Base-by-base conservation (phyloP, 305 asterid species). In the Fraxinus albicans region DNA sequence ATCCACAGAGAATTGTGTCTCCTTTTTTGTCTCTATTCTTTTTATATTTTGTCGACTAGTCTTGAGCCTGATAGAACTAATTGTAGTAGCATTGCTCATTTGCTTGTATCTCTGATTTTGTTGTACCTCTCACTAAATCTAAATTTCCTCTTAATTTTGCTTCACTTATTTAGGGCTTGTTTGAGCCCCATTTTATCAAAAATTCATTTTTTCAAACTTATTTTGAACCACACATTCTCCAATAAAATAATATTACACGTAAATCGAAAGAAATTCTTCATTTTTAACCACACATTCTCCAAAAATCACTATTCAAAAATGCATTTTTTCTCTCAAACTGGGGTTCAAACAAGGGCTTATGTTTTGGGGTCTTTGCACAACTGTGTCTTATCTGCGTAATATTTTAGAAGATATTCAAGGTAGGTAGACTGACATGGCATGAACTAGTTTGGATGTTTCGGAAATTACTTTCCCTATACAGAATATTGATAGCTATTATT, bases 41-140 rank as follows among this genome's bases (percentile, higher is more conserved):
- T 8, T 63, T 12, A 29, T 67, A 67, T 29, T 10, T 67, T 67
- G 21, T 27, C 19, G 50, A 76, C 8, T 79, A 63, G 50, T 81
- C 50, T 81, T n/a, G 82, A 55, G 34, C 80, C 72, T 58, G 69
- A 25, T 44, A 3, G 42, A 21, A 77, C 83, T 21, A 63, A 58
- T 50, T 78, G 50, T 44, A 77, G 65, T 76, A 19, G 67, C 80
- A 31, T 25, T 77, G 8, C 74, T 47, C 19, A 3, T 8, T 29
- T 35, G 25, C 50, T 74, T 29, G 38, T 29, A 29, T 29, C 21
- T 69, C 21, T 69, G 40, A 69, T 29, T 69, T 29, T 69, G 21
- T 69, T 29, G 19, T 10, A 2, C 34, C 40, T 69, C 75, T 69
- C 29, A 13, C 34, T 31, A 31, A 69, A 10, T 69, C 21, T 13